These are phyloP conservation scores for Neurospora sp. DNA, from an alignment of 495 filamentous ascomycete genomes.

Conservation along the genomic window DNA sequence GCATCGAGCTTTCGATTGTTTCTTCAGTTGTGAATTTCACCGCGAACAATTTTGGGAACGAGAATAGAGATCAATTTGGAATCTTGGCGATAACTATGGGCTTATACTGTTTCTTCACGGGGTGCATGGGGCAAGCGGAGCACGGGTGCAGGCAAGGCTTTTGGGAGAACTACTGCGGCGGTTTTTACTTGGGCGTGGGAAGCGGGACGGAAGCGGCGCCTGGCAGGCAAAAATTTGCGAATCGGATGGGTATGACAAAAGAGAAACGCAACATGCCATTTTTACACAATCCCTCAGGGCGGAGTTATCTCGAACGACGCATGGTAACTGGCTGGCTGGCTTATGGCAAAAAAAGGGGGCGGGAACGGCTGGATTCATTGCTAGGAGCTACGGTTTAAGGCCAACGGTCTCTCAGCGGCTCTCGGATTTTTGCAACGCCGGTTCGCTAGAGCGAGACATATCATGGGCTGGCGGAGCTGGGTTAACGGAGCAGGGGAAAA, in stretches of 20 bases:
- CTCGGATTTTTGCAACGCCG: not conserved
- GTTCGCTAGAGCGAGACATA: not conserved
- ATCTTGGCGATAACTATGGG: slow-evolving; percentile 30
- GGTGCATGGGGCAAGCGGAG: not conserved
- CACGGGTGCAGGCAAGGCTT: slow-evolving; percentile 19
- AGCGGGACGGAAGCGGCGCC: slow-evolving; percentile 13
- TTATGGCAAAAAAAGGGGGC: slow-evolving; percentile 4
- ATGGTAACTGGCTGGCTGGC: slow-evolving; percentile 24
- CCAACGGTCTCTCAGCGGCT: not conserved
- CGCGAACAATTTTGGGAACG: slow-evolving; percentile 18
- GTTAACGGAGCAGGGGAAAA: not conserved
- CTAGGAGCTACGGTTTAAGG: not conserved
- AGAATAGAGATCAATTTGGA: slow-evolving; percentile 24
- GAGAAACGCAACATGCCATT: slow-evolving; percentile 18
- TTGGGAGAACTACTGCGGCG: slow-evolving; percentile 18
- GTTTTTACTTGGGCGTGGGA: slow-evolving; percentile 10
- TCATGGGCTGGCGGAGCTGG: not conserved
- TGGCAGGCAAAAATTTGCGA: slow-evolving; percentile 20
- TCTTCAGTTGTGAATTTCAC: slow-evolving; percentile 17
- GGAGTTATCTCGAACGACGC: slow-evolving; percentile 28
- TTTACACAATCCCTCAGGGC: slow-evolving; percentile 21
- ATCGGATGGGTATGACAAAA: slow-evolving; percentile 40
- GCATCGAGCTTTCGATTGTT: slow-evolving; percentile 12
- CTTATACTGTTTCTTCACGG: slow-evolving; percentile 25
- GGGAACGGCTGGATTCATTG: not conserved